Evolutionary conservation across 768 basidiomycete genomes (phyloP).

Genomic region (Tricholoma sp.): DNA sequence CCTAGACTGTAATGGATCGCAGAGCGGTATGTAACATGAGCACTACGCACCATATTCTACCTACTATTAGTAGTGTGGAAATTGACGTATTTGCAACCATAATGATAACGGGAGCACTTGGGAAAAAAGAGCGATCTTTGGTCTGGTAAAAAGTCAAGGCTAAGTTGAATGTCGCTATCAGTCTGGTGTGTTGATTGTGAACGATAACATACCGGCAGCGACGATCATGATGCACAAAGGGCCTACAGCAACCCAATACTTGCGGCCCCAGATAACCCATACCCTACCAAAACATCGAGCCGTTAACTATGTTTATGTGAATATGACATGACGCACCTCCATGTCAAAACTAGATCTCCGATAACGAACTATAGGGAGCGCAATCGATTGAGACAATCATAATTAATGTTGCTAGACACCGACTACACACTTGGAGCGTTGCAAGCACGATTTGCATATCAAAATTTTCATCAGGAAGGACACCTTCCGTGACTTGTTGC

Average conservation of each 20-base stretch:
- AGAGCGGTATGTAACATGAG: background rate
- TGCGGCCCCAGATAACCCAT: slow-evolving; percentile 5
- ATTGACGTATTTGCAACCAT: slow-evolving; percentile 5
- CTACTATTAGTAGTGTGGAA: slow-evolving; percentile 2
- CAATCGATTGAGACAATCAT: too few relatives aligned
- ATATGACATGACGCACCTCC: background rate
- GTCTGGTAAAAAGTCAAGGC: background rate
- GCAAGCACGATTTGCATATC: background rate
- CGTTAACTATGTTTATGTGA: background rate
- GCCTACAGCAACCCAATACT: slow-evolving; percentile 1
- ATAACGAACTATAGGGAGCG: background rate
- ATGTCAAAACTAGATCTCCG: slow-evolving; percentile 3
- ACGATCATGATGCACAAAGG: slow-evolving; percentile 3
- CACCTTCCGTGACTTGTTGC: background rate
- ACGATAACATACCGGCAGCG: slow-evolving; percentile 1
- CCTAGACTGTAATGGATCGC: background rate
- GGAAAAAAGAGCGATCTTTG: background rate
- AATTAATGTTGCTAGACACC: too few relatives aligned
- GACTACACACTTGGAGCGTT: background rate
- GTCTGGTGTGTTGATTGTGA: background rate
- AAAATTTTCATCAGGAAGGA: background rate
- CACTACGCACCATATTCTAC: slow-evolving; percentile 1
- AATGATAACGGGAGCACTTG: background rate
- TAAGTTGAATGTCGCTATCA: background rate
- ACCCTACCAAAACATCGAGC: background rate